Conservation (phyloP, 768 basidiomycete genomes). For the Boletus huronensis region DNA sequence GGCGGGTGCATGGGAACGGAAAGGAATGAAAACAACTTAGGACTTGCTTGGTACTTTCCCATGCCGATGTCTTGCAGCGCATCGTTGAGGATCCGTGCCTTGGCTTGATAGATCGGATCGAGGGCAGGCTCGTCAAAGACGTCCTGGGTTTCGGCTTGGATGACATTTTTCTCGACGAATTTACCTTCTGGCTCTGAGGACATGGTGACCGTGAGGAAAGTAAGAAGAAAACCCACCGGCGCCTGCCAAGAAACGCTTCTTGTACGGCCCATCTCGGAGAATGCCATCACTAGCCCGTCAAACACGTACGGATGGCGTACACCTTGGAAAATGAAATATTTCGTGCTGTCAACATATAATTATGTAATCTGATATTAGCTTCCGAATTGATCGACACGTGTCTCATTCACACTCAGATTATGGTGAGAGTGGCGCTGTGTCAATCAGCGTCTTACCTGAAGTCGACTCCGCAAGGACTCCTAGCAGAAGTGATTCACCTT, state of each 20-base stretch:
- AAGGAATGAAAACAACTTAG: neutral
- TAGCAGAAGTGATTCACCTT: too few species aligned
- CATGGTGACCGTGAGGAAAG: slow-evolving; percentile 16
- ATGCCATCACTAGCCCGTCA: neutral
- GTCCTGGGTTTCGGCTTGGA: slow-evolving; percentile 18
- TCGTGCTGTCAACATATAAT: too few species aligned
- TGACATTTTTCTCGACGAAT: neutral
- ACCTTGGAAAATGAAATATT: too few species aligned
- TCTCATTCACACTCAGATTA: too few species aligned
- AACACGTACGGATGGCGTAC: too few species aligned
- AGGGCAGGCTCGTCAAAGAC: slow-evolving; percentile 31
- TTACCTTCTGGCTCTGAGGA: slow-evolving; percentile 5
- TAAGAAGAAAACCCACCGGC: too few species aligned
- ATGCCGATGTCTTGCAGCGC: slow-evolving; percentile 67
- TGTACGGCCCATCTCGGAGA: neutral
- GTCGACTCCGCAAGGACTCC: too few species aligned
- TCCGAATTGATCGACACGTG: too few species aligned
- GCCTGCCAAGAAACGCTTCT: neutral
- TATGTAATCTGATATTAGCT: too few species aligned
- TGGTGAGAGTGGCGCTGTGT: too few species aligned
- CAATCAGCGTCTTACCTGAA: too few species aligned
- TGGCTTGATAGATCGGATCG: slow-evolving; percentile 58
- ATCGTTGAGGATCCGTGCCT: slow-evolving; percentile 53
- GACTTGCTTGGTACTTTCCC: slow-evolving; percentile 62
- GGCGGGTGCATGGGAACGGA: neutral